These are phyloP conservation scores for Arabidopsis suecica DNA, from an alignment of 345 rosid genomes.

Conservation along the genomic window DNA sequence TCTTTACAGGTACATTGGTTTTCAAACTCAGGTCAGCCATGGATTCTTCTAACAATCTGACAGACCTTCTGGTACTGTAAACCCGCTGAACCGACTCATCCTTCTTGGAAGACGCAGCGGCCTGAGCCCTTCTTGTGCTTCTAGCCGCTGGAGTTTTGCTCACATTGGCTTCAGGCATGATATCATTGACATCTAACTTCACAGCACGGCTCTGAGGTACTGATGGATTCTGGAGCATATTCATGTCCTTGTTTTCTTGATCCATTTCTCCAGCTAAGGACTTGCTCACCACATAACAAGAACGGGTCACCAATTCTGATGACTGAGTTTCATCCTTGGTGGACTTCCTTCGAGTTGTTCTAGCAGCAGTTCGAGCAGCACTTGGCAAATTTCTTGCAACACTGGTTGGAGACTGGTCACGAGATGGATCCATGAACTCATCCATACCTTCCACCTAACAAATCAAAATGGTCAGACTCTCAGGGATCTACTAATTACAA, in stretches of 20 bases:
- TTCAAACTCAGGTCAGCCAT: conserved; percentile 63
- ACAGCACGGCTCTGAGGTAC: conserved; percentile 42
- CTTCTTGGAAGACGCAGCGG: conserved; percentile 35
- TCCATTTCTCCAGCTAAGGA: conserved; percentile 46
- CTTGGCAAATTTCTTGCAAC: conserved; percentile 38
- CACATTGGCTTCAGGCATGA: conserved; percentile 27
- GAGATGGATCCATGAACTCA: conserved; percentile 52
- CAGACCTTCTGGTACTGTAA: conserved; percentile 72
- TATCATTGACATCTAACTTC: conserved; percentile 37
- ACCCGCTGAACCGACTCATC: conserved; percentile 51
- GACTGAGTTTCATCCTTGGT: conserved; percentile 50
- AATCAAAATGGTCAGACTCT: not conserved
- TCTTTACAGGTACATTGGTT: conserved; percentile 39
- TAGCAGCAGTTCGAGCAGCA: conserved; percentile 49
- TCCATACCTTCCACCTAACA: conserved; percentile 83
- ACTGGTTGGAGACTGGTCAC: conserved; percentile 52
- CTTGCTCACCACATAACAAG: conserved; percentile 52
- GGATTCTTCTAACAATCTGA: conserved; percentile 66
- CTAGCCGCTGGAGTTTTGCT: conserved; percentile 41
- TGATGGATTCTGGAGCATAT: conserved; percentile 47
- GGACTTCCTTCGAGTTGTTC: conserved; percentile 61
- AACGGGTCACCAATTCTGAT: conserved; percentile 49
- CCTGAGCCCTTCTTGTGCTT: conserved; percentile 45
- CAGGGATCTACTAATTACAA: not conserved
- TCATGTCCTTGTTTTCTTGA: conserved; percentile 50